Conservation (phyloP, 257 asterid species). For the Rehmannia glutinosa region DNA sequence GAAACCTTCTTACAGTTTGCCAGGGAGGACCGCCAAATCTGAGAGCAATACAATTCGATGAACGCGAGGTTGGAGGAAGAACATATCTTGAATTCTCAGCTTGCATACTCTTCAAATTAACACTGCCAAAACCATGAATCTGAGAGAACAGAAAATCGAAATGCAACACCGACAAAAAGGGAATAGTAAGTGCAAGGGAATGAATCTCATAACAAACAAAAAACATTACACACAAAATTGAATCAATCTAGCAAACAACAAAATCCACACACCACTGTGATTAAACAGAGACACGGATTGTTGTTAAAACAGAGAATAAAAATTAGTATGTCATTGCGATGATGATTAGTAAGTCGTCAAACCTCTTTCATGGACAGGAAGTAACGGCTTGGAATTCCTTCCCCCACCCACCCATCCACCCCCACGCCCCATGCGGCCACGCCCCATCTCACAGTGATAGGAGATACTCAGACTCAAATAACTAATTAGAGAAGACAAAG, state of each 20-base stretch:
- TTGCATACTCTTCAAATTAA: constrained; percentile 91
- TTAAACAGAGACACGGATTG: not conserved
- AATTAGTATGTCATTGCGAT: too few relatives aligned
- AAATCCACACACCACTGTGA: not conserved
- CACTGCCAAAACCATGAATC: constrained; percentile 67
- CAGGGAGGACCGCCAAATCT: constrained; percentile 49
- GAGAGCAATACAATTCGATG: constrained; percentile 81
- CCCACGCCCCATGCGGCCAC: too few relatives aligned
- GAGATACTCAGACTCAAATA: too few relatives aligned
- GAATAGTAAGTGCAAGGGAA: constrained; percentile 17
- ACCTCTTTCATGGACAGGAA: too few relatives aligned
- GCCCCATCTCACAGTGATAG: too few relatives aligned
- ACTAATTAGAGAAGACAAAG: too few relatives aligned
- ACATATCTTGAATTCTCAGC: constrained; percentile 65
- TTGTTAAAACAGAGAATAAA: not conserved
- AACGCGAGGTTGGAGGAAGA: constrained; percentile 74
- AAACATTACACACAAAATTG: not conserved
- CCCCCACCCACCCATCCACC: too few relatives aligned
- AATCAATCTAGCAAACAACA: not conserved
- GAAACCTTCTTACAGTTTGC: constrained; percentile 48
- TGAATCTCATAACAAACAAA: constrained; percentile 17
- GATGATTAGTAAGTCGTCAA: too few relatives aligned
- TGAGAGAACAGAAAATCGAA: constrained; percentile 39
- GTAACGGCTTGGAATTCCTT: too few relatives aligned
- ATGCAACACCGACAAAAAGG: constrained; percentile 22